Evolutionary conservation across 2,329 filamentous ascomycete genomes (phyloP).

Genomic region (Aspergillus ruber): DNA sequence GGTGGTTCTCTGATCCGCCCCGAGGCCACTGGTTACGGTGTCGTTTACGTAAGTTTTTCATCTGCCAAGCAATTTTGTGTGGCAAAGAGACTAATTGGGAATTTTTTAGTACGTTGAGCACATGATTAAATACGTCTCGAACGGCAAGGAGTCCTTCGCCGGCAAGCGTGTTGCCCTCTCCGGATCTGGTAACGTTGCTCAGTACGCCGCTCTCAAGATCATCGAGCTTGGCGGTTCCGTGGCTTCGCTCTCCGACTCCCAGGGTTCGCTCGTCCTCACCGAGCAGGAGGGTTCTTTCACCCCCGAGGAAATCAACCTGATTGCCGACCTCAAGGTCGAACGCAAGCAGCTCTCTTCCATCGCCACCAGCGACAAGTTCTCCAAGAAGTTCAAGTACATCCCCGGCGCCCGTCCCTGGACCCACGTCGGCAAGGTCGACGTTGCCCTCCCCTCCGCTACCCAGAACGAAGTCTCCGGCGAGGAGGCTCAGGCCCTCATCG

Average conservation of each 20-base stretch:
- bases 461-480: slow-evolving; percentile 95
- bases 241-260: slow-evolving; percentile 87
- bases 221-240: slow-evolving; percentile 93
- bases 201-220: slow-evolving; percentile 92
- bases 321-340: slow-evolving; percentile 79
- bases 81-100: background rate
- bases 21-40: slow-evolving; percentile 93
- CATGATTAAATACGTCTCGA: slow-evolving; percentile 82
- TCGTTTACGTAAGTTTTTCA: slow-evolving; percentile 59
- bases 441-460: slow-evolving; percentile 87
- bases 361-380: slow-evolving; percentile 49
- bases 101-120: slow-evolving; percentile 65
- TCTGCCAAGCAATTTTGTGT: background rate
- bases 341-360: slow-evolving; percentile 75
- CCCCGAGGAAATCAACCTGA: slow-evolving; percentile 68
- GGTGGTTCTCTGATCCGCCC: slow-evolving; percentile 90
- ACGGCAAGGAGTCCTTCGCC: slow-evolving; percentile 72
- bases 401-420: slow-evolving; percentile 84
- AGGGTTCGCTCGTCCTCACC: slow-evolving; percentile 72
- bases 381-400: slow-evolving; percentile 73
- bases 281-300: slow-evolving; percentile 64
- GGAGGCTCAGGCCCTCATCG: slow-evolving; percentile 77
- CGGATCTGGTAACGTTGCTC: slow-evolving; percentile 94
- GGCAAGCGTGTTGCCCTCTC: slow-evolving; percentile 95
- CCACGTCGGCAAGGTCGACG: slow-evolving; percentile 81